Conservation (phyloP, 2,329 filamentous ascomycete species). For the Diaporthe velutina region DNA sequence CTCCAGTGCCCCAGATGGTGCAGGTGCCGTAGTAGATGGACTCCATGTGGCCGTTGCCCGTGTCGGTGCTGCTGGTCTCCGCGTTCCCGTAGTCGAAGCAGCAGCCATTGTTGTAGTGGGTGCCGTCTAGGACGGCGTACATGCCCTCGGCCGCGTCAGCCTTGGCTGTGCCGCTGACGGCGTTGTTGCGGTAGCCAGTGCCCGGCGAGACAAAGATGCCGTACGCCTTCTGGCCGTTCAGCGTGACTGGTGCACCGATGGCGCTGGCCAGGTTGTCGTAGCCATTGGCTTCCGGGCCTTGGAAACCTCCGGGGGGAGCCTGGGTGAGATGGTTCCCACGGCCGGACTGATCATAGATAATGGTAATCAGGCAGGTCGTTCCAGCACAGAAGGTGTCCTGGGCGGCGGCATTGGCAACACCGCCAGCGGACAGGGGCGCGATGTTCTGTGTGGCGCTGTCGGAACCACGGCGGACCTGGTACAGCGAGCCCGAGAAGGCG, state of each 20-base stretch:
- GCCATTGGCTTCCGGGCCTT: constrained; percentile 67
- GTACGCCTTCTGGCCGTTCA: constrained; percentile 73
- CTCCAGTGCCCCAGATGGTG: constrained; percentile 67
- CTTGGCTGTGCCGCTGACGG: constrained; percentile 62
- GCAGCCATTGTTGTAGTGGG: constrained; percentile 69
- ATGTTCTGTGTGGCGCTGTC: constrained; percentile 62
- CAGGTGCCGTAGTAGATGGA: constrained; percentile 73
- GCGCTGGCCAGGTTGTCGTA: constrained; percentile 72
- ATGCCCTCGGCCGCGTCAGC: constrained; percentile 70
- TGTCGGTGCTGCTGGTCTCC: constrained; percentile 64
- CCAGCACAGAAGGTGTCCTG: constrained; percentile 72
- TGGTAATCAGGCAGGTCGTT: constrained; percentile 73
- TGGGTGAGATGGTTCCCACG: constrained; percentile 72
- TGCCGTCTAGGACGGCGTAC: constrained; percentile 71
- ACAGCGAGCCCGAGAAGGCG: constrained; percentile 65
- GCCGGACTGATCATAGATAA: constrained; percentile 77
- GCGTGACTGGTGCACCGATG: constrained; percentile 70
- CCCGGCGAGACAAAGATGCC: constrained; percentile 73
- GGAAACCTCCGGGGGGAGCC: constrained; percentile 69
- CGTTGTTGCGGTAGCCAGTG: constrained; percentile 73
- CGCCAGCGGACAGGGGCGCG: constrained; percentile 66
- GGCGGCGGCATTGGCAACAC: constrained; percentile 70
- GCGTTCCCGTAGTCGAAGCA: constrained; percentile 72
- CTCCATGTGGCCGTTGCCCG: constrained; percentile 77
- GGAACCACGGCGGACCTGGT: constrained; percentile 71